phyloP scores from a whole-genome alignment of 116 monocot genomes.

The Zostera marina region DNA sequence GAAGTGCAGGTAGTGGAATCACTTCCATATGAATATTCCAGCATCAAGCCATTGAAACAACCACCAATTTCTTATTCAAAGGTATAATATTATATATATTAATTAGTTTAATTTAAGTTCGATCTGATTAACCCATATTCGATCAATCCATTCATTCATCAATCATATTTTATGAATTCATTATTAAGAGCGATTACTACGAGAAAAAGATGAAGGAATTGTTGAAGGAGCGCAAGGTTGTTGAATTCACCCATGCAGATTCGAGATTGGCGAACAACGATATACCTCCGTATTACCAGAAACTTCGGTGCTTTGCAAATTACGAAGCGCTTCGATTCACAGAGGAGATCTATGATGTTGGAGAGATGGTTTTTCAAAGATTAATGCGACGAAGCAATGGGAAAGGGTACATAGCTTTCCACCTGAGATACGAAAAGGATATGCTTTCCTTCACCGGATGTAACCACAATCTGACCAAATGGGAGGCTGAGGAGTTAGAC shows the following conservation, averaged over 20 bases:
- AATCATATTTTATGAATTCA: slow-evolving; percentile 4
- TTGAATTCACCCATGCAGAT: slow-evolving; percentile 58
- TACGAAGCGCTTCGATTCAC: slow-evolving; percentile 57
- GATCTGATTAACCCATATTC: too few species aligned
- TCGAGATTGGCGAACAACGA: slow-evolving; percentile 57
- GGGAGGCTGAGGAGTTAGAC: slow-evolving; percentile 40
- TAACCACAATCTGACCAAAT: slow-evolving; percentile 41
- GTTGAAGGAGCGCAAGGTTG: slow-evolving; percentile 46
- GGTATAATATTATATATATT: too few species aligned
- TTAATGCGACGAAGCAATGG: slow-evolving; percentile 27
- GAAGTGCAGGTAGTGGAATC: slow-evolving; percentile 60
- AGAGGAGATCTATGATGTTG: slow-evolving; percentile 42
- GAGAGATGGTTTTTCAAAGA: slow-evolving; percentile 30
- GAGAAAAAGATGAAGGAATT: slow-evolving; percentile 15
- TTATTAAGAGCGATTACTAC: slow-evolving; percentile 53
- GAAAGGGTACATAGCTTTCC: slow-evolving; percentile 66
- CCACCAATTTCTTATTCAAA: slow-evolving; percentile 88
- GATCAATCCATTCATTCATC: too few species aligned
- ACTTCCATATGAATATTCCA: slow-evolving; percentile 26
- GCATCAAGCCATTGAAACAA: slow-evolving; percentile 18
- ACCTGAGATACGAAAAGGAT: slow-evolving; percentile 92
- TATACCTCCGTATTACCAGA: slow-evolving; percentile 49
- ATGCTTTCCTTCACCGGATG: slow-evolving; percentile 97
- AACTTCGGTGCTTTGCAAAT: slow-evolving; percentile 63
- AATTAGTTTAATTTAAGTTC: too few species aligned